Conservation (phyloP, 176 grass and related monocot genomes). For the Lolium rigidum region DNA sequence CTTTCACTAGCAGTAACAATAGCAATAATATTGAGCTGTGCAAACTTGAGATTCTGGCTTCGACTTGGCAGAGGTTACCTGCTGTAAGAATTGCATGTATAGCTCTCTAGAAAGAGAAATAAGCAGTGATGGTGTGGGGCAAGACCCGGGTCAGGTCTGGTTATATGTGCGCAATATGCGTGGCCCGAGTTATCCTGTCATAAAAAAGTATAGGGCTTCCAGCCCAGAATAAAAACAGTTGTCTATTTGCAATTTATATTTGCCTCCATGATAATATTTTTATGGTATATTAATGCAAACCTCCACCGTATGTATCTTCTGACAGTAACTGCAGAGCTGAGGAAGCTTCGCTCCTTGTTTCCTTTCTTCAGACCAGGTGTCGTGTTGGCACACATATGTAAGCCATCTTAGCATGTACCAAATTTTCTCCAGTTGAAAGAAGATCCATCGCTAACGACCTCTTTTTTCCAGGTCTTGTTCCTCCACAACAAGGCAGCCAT, state of each 20-base stretch:
- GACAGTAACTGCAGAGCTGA: background rate
- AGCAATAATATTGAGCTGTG: background rate
- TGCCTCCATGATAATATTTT: background rate
- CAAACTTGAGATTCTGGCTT: background rate
- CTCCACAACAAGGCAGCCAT: slow-evolving; percentile 9
- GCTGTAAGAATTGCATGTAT: slow-evolving; percentile 17
- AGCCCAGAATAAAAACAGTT: slow-evolving; percentile 18
- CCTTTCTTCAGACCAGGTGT: slow-evolving; percentile 7
- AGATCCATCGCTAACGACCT: slow-evolving; percentile 18
- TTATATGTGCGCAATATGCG: slow-evolving; percentile 10
- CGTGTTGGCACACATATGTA: background rate
- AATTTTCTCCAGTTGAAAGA: background rate
- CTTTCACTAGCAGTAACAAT: background rate
- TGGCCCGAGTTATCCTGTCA: background rate
- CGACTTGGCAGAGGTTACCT: background rate
- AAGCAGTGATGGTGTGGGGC: background rate
- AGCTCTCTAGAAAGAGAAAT: slow-evolving; percentile 37
- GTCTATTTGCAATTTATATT: background rate
- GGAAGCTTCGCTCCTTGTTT: slow-evolving; percentile 35
- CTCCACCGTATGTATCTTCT: background rate
- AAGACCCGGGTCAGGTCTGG: background rate
- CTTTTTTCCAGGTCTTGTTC: slow-evolving; percentile 53
- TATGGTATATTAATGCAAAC: too few species aligned
- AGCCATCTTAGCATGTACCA: background rate
- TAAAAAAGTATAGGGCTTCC: background rate